Percentiles rank a stretch among this genome's conserved stretches.
phyloP scores from a whole-genome alignment of 768 basidiomycete species.

The Daedaleopsis sinensis region DNA sequence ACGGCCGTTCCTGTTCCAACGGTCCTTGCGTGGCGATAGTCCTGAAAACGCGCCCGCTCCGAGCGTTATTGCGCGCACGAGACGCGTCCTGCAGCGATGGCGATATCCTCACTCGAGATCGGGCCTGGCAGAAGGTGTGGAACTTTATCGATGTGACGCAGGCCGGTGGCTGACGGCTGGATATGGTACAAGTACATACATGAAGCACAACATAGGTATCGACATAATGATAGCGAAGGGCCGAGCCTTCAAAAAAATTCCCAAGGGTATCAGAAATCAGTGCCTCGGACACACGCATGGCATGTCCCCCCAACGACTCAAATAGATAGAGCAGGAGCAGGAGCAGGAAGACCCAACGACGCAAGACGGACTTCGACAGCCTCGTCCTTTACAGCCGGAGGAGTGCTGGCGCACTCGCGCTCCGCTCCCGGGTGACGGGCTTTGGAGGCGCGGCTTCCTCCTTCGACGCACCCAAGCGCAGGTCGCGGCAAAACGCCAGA shows the following conservation, averaged over 20 bases:
- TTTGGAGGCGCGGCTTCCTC: constrained; percentile 2
- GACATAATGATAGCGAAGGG: constrained; percentile 15
- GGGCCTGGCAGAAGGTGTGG: constrained; percentile 7
- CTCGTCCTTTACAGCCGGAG: background rate
- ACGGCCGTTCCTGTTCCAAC: constrained; percentile 4
- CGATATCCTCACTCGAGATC: constrained; percentile 1
- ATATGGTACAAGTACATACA: constrained; percentile 17
- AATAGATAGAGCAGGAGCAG: constrained; percentile 1
- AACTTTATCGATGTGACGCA: background rate
- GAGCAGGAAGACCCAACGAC: background rate
- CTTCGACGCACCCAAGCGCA: constrained; percentile 36
- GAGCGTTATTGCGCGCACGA: background rate
- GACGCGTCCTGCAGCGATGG: background rate
- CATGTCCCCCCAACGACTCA: constrained; percentile 2
- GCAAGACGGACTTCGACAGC: background rate
- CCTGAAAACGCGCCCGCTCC: background rate
- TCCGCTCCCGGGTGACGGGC: constrained; percentile 2
- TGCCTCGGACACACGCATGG: constrained; percentile 5
- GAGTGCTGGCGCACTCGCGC: constrained; percentile 2
- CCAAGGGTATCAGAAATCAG: constrained; percentile 17
- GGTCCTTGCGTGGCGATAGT: background rate
- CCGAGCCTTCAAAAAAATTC: constrained; percentile 6
- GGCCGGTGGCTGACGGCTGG: background rate
- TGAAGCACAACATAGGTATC: background rate
- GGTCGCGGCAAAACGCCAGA: constrained; percentile 52